These are phyloP conservation scores for Salix exigua DNA, from an alignment of 345 rosid genomes.

Conservation along the genomic window DNA sequence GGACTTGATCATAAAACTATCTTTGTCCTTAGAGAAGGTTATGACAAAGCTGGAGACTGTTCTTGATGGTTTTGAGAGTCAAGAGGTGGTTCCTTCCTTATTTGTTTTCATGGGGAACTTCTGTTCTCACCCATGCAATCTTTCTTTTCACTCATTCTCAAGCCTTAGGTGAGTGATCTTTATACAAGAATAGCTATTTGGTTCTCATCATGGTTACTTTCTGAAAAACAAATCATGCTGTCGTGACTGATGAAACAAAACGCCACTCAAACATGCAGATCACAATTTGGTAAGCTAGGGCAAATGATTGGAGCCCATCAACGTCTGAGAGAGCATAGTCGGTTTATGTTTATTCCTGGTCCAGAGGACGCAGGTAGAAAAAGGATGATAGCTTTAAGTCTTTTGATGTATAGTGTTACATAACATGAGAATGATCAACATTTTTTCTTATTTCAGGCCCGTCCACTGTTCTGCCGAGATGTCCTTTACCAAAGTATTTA, in stretches of 20 bases:
- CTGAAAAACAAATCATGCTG: neutral
- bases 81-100: conserved; percentile 79
- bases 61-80: conserved; percentile 72
- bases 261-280: conserved; percentile 30
- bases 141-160: conserved; percentile 68
- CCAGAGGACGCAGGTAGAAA: conserved; percentile 83
- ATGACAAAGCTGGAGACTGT: conserved; percentile 71
- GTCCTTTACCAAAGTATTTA: conserved; percentile 70
- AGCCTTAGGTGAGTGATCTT: conserved; percentile 58
- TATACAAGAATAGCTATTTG: neutral
- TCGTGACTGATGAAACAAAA: neutral
- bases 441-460: conserved; percentile 59
- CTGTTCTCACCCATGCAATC: conserved; percentile 77
- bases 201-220: neutral
- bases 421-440: neutral
- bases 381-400: neutral
- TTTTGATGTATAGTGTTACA: neutral
- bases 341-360: conserved; percentile 87
- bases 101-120: conserved; percentile 97
- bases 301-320: conserved; percentile 66
- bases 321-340: conserved; percentile 69
- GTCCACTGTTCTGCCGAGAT: conserved; percentile 73
- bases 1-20: conserved; percentile 27
- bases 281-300: conserved; percentile 80
- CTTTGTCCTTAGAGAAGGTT: conserved; percentile 62